These are phyloP conservation scores for Penicillium taxi DNA, from an alignment of 495 filamentous ascomycete species.

Conservation along the genomic window DNA sequence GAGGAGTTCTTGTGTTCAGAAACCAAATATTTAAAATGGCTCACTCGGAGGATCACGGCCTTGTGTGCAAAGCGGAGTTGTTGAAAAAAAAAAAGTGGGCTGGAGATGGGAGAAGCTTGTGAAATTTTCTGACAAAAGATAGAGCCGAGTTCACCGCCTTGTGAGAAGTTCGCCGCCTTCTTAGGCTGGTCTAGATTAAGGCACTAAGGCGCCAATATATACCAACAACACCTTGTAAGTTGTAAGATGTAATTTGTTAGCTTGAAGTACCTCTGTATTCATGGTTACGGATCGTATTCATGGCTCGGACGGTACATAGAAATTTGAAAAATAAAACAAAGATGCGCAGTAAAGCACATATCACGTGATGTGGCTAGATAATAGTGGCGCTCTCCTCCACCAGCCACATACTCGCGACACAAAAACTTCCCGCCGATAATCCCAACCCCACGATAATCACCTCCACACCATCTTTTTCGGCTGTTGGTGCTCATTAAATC, in stretches of 20 bases:
- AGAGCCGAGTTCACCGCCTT: too few relatives aligned
- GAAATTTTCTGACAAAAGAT: constrained; percentile 15
- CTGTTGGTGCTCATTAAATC: constrained; percentile 14
- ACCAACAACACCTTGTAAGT: too few relatives aligned
- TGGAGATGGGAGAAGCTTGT: constrained; percentile 10
- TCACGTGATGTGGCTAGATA: constrained; percentile 24
- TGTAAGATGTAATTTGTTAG: too few relatives aligned
- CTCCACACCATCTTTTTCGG: constrained; percentile 12
- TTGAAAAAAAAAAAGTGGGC: constrained; percentile 6
- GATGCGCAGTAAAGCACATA: not conserved
- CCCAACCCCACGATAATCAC: constrained; percentile 20
- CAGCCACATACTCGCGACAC: constrained; percentile 41
- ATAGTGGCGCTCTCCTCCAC: constrained; percentile 3
- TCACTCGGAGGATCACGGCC: constrained; percentile 43
- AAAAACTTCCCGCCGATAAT: constrained; percentile 34
- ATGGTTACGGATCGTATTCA: too few relatives aligned
- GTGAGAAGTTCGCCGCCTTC: too few relatives aligned
- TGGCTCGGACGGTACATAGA: too few relatives aligned
- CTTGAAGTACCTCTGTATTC: too few relatives aligned
- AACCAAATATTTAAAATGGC: constrained; percentile 26
- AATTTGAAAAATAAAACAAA: constrained; percentile 1
- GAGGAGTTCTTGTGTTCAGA: too few relatives aligned
- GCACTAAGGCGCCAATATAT: too few relatives aligned
- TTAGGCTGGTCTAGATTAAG: too few relatives aligned
- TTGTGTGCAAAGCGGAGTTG: constrained; percentile 15